Evolutionary conservation across 2,329 filamentous ascomycete species (phyloP), one percentile per base, ranked within the genome.

Genomic region (Talaromyces sp.): DNA sequence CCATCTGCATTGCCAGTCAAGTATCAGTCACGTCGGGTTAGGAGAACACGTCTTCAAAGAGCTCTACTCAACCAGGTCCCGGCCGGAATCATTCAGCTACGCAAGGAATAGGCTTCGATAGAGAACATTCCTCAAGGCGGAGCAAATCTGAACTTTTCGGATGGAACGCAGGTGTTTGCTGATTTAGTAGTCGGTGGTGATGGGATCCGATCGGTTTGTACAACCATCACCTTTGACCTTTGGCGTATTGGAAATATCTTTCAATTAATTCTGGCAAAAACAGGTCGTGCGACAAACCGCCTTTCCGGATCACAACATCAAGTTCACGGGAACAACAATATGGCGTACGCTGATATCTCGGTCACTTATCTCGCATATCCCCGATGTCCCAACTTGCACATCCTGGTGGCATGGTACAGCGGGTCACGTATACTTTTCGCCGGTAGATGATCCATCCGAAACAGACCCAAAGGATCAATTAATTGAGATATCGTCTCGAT

Each of bases 171-270:
- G 11, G 57, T 57, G 2, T 60, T 58, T 15, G 74, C 74, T 2
- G 79, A 81, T 60, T 64, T 83, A 0, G 71, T 82, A 1, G 73
- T 83, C 2, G 81, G 80, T 0, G 80, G 78, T 4, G 79, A 83
- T 63, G 79, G 81, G 2, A 81, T 82, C 53, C 75, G 78, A 58
- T 81, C 79, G 4, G 75, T 79, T 62, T 36, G 68, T 60, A 22
- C 36, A 31, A 13, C 45, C 35, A 35, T 7, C 21, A 1, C 35
- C 19, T 19, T 8, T 37, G 37, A 28, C 25, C 13, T 28, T 39
- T 31, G 22, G 41, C 5, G 36, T 17, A 39, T 21, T 21, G 3
- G 15, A 48, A 9, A 45, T 9, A 17, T 17, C 22, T 10, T 8
- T 31, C 43, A 5, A 28, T 10, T 19, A 43, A 39, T 3, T 5